Base-by-base conservation (phyloP, 2,329 filamentous ascomycete species). In the Diaporthe longicolla region DNA sequence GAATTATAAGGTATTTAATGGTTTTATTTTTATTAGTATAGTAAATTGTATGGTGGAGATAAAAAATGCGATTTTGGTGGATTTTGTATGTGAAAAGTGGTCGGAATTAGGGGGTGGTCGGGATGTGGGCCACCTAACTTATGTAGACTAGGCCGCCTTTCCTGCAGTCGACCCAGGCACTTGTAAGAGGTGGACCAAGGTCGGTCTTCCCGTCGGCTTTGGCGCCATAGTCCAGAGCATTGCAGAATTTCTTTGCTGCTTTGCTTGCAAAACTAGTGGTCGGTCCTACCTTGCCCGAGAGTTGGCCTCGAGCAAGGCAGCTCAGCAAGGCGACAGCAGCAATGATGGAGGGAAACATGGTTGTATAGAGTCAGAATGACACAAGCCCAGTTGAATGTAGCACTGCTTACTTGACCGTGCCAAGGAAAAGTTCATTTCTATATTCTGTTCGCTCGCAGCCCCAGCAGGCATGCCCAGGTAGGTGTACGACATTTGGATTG, bases 201-300 rank as follows among this genome's bases (percentile, higher is more conserved):
- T 90, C 88, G 6, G 86, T 87, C n/a, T 82, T 81, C 74, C 86
- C 85, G 78, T 87, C 86, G 1, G 88, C 87, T 37, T 82, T 83
- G 11, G 83, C 88, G 17, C 88, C 88, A 76, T 89, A 89, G 74
- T 86, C 80, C 69, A 87, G 82, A 48, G 90, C 87, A 77, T 86
- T 87, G 80, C 88, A 90, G 15, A 84, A 85, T 77, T 81, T 83
- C n/a, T 45, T 73, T n/a, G 82, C 82, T 55, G 80, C 82, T 78
- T 90, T 90, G 24, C 79, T 76, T 1, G 80, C 81, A 61, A 81
- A 79, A 5, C 81, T 81, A 4, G 86, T 88, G 55, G 82, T 78
- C 11, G 86, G 85, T n/a, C 86, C 86, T 21, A 87, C 85, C 9
- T 78, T 79, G 70, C 84, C 84, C 8, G 82, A 80, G 37, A 87